A percentile compares a stretch with the other conserved stretches of the same genome.
Evolutionary conservation across 2,329 filamentous ascomycete genomes (phyloP).

Genomic region (Pseudophaeomoniella oleicola): DNA sequence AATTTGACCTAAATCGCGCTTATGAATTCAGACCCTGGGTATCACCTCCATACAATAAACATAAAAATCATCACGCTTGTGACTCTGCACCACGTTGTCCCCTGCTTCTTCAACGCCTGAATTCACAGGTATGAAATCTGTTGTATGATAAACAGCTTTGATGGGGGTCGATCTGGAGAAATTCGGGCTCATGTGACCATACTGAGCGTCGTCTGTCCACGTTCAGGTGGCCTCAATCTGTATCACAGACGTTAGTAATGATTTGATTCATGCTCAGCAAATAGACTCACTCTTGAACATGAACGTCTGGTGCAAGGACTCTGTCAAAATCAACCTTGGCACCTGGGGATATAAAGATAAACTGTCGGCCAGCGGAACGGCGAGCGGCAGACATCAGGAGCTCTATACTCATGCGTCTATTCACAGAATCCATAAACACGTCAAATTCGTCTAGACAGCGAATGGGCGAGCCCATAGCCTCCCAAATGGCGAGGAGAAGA

Average conservation of each 20-base stretch:
- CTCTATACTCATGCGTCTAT: constrained; percentile 80
- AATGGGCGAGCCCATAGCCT: constrained; percentile 92
- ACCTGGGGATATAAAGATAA: constrained; percentile 91
- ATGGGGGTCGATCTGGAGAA: too few relatives aligned
- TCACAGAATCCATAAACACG: constrained; percentile 98
- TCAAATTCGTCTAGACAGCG: constrained; percentile 96
- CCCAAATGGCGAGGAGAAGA: constrained; percentile 83
- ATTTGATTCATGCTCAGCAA: too few relatives aligned
- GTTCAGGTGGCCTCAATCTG: constrained; percentile 28
- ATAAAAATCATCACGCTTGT: too few relatives aligned
- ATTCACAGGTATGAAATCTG: too few relatives aligned
- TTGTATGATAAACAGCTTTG: too few relatives aligned
- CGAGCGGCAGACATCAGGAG: constrained; percentile 88
- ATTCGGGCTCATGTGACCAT: too few relatives aligned
- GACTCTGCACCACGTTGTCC: too few relatives aligned
- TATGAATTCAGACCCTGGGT: too few relatives aligned
- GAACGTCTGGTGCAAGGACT: constrained; percentile 27
- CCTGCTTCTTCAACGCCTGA: too few relatives aligned
- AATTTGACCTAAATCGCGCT: too few relatives aligned
- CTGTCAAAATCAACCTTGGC: constrained; percentile 50
- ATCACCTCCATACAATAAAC: too few relatives aligned
- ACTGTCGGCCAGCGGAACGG: constrained; percentile 77
- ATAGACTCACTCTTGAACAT: constrained; percentile 25
- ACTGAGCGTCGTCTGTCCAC: constrained; percentile 26
- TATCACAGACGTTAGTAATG: too few relatives aligned